Conservation (phyloP, 495 filamentous ascomycete genomes). For the Corynascus novoguineensis region DNA sequence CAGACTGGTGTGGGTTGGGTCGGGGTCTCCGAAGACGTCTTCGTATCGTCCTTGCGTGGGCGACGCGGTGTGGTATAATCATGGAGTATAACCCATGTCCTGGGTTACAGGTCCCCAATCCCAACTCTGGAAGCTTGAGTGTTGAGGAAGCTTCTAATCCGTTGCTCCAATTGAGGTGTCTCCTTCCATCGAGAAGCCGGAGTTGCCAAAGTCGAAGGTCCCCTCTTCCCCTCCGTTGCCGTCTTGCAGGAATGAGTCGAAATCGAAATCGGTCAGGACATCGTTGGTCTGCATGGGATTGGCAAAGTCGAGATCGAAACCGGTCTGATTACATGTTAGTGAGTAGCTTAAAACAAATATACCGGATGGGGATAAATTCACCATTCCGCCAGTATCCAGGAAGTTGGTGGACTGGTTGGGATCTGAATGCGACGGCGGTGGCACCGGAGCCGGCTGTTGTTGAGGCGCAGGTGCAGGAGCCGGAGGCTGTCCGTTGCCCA, state of each 20-base stretch:
- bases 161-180: constrained; percentile 44
- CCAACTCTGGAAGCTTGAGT: not conserved
- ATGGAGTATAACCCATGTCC: not conserved
- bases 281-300: constrained; percentile 55
- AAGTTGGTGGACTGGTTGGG: constrained; percentile 32
- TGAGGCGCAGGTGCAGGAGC: constrained; percentile 39
- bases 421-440: constrained; percentile 44
- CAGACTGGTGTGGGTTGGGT: not conserved
- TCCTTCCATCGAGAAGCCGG: constrained; percentile 42
- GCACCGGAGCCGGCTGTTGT: constrained; percentile 41
- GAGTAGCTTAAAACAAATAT: not conserved
- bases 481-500: constrained; percentile 42
- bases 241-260: constrained; percentile 83
- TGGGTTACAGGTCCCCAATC: not conserved
- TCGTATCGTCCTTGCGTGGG: not conserved
- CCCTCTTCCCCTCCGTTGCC: constrained; percentile 32
- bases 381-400: constrained; percentile 33
- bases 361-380: constrained; percentile 26
- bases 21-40: not conserved
- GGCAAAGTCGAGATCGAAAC: constrained; percentile 55
- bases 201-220: constrained; percentile 44
- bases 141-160: constrained; percentile 34
- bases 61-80: not conserved
- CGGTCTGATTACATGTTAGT: constrained; percentile 24
- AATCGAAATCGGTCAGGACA: constrained; percentile 90